These are phyloP conservation scores for Dactylellina cionopaga DNA, from an alignment of 2,329 filamentous ascomycete species.

Conservation along the genomic window DNA sequence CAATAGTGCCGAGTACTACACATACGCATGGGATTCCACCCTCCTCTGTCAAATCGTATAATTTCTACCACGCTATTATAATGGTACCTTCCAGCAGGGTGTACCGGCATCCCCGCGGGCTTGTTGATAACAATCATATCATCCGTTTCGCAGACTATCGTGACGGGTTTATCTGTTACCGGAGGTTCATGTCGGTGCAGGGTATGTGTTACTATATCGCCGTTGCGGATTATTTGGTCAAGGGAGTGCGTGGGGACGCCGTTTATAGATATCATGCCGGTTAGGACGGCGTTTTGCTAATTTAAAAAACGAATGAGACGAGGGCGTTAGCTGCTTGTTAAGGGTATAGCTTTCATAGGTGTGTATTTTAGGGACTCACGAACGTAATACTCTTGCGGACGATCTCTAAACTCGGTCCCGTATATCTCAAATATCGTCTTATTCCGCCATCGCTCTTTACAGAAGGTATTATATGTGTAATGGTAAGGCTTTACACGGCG, in stretches of 20 bases:
- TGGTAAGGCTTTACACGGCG: conserved; percentile 87
- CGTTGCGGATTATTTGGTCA: conserved; percentile 81
- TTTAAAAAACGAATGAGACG: background rate
- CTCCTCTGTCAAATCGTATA: conserved; percentile 77
- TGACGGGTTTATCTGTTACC: conserved; percentile 81
- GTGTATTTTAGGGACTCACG: conserved; percentile 56
- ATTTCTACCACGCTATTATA: conserved; percentile 96
- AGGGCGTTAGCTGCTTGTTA: background rate
- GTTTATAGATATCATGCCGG: conserved; percentile 82
- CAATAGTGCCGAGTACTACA: background rate
- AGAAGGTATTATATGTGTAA: conserved; percentile 93
- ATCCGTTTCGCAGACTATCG: conserved; percentile 87
- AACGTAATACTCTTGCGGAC: conserved; percentile 86
- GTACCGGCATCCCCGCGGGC: conserved; percentile 91
- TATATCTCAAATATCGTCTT: conserved; percentile 86
- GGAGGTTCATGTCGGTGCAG: conserved; percentile 95
- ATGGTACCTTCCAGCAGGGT: conserved; percentile 93
- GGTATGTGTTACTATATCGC: conserved; percentile 90
- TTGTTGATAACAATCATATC: conserved; percentile 97
- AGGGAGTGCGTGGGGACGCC: conserved; percentile 73
- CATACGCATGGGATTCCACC: conserved; percentile 68
- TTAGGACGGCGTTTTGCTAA: conserved; percentile 78
- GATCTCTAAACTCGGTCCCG: conserved; percentile 87
- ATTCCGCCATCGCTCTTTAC: conserved; percentile 92
- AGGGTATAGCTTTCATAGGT: background rate